Conservation (phyloP, 2,329 filamentous ascomycete species). For the Xylariales sp. region DNA sequence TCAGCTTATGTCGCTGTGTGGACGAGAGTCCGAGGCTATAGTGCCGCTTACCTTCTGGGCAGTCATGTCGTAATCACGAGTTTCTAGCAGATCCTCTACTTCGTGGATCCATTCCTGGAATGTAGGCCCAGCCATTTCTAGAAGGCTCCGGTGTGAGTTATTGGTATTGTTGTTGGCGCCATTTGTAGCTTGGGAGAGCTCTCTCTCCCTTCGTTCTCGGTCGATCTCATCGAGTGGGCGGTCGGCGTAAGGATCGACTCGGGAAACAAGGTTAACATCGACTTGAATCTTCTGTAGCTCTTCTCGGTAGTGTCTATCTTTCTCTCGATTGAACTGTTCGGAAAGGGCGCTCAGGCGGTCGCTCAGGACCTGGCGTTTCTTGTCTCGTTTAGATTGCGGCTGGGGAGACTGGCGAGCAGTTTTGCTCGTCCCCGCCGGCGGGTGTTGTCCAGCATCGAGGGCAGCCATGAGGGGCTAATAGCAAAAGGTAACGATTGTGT, state of each 20-base stretch:
- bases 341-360: conserved; percentile 83
- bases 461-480: conserved; percentile 36
- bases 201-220: conserved; percentile 53
- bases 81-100: conserved; percentile 88
- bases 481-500: neutral
- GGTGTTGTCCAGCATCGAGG: conserved; percentile 38
- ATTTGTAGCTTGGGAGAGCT: conserved; percentile 52
- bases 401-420: conserved; percentile 41
- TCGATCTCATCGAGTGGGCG: conserved; percentile 59
- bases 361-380: conserved; percentile 83
- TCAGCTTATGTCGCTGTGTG: conserved; percentile 37
- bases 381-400: conserved; percentile 68
- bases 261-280: conserved; percentile 42
- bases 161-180: conserved; percentile 51
- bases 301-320: conserved; percentile 86
- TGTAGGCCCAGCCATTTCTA: conserved; percentile 82
- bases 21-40: neutral
- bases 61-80: conserved; percentile 84
- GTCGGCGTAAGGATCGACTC: conserved; percentile 53
- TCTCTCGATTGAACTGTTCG: conserved; percentile 81
- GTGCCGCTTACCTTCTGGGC: conserved; percentile 75
- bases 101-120: conserved; percentile 88
- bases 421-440: conserved; percentile 36
- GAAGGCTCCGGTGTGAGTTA: conserved; percentile 61
- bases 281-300: conserved; percentile 88